These are phyloP conservation scores for Uncinocarpus reesii DNA, from an alignment of 2,329 filamentous ascomycete species.

Conservation along the genomic window DNA sequence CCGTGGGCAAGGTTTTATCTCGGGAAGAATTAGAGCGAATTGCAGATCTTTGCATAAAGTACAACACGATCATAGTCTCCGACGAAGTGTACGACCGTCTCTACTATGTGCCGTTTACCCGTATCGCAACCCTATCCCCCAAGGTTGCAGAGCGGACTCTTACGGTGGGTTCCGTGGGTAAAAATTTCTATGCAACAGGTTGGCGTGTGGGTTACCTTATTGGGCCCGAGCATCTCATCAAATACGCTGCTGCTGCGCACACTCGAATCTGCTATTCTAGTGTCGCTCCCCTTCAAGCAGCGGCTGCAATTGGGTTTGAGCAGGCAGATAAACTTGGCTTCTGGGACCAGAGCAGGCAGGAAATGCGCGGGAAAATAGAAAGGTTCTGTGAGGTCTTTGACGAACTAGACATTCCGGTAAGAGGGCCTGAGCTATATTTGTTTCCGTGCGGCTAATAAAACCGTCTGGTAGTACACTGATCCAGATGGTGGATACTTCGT, in stretches of 20 bases:
- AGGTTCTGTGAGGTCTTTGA: constrained; percentile 74
- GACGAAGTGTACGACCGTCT: constrained; percentile 92
- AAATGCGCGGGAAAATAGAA: constrained; percentile 85
- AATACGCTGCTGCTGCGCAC: constrained; percentile 84
- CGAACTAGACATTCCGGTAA: constrained; percentile 58
- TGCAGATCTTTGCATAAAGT: constrained; percentile 77
- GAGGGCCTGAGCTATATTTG: constrained; percentile 7
- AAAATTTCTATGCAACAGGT: constrained; percentile 96
- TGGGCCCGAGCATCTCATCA: constrained; percentile 75
- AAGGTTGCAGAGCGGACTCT: constrained; percentile 80
- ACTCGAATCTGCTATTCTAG: constrained; percentile 94
- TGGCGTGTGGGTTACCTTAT: constrained; percentile 97
- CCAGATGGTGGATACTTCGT: constrained; percentile 98
- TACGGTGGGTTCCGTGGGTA: constrained; percentile 90
- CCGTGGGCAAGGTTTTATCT: constrained; percentile 90
- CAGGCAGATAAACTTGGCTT: constrained; percentile 75
- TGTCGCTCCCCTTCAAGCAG: constrained; percentile 88
- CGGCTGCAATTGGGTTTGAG: constrained; percentile 86
- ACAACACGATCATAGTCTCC: constrained; percentile 86
- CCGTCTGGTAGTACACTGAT: constrained; percentile 56
- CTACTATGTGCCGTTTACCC: constrained; percentile 89
- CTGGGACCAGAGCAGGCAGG: constrained; percentile 70
- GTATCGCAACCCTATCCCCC: constrained; percentile 80
- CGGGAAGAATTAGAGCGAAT: constrained; percentile 72
- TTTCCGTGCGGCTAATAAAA: not conserved